phyloP scores from a whole-genome alignment of 2,329 filamentous ascomycete species.

The Aspergillus clavatus region DNA sequence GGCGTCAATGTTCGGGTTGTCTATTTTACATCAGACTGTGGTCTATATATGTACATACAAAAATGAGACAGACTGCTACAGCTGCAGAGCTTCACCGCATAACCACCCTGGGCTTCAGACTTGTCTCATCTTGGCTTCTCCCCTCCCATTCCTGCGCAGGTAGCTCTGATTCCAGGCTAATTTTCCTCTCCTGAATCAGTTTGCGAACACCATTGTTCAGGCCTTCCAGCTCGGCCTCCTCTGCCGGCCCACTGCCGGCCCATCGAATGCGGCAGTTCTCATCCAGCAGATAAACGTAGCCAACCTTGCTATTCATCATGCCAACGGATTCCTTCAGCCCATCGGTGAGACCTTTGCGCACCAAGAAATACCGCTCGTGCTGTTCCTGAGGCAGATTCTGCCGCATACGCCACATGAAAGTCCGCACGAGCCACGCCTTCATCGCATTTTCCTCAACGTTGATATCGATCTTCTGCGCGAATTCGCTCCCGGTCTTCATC shows the following conservation, averaged over 20 bases:
- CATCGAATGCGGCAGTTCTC: conserved; percentile 83
- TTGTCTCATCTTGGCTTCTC: conserved; percentile 2
- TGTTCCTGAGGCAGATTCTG: conserved; percentile 45
- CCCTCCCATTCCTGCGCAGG: conserved; percentile 18
- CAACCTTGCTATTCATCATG: conserved; percentile 83
- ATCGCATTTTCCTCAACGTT: conserved; percentile 81
- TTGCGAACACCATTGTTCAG: conserved; percentile 41
- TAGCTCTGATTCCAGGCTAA: conserved; percentile 19
- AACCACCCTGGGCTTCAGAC: conserved; percentile 17
- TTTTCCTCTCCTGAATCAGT: conserved; percentile 39
- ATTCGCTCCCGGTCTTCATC: conserved; percentile 48
- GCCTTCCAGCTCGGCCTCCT: conserved; percentile 37
- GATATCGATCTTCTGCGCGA: conserved; percentile 74
- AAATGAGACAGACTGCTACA: neutral
- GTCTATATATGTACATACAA: conserved; percentile 15
- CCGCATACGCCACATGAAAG: conserved; percentile 51
- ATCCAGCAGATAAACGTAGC: conserved; percentile 90
- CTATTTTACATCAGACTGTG: conserved; percentile 9
- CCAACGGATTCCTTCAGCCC: conserved; percentile 56
- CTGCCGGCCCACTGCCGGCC: conserved; percentile 66
- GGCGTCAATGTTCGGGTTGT: conserved; percentile 2
- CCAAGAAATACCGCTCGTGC: conserved; percentile 56
- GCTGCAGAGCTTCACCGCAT: conserved; percentile 5
- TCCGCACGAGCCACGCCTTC: conserved; percentile 52
- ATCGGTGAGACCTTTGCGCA: conserved; percentile 54